These are phyloP conservation scores for Pisolithus microcarpus DNA, from an alignment of 768 basidiomycete genomes.

Conservation along the genomic window DNA sequence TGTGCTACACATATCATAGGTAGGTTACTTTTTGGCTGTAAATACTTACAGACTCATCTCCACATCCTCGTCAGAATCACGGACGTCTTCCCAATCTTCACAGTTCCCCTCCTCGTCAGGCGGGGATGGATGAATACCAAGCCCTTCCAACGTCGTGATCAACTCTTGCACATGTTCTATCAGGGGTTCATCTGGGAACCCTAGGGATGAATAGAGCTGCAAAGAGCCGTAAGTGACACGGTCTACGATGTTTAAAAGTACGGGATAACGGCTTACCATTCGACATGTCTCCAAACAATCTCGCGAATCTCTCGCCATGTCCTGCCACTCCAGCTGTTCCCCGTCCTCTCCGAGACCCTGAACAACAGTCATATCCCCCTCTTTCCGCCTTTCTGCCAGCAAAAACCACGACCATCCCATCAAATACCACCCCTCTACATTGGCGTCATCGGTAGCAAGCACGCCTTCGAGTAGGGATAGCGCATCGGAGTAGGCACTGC, in stretches of 20 bases:
- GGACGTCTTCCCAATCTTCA: slow-evolving; percentile 56
- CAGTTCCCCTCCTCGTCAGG: slow-evolving; percentile 42
- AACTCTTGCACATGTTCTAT: slow-evolving; percentile 73
- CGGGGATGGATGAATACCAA: slow-evolving; percentile 59
- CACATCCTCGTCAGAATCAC: slow-evolving; percentile 51
- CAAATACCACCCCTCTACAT: slow-evolving; percentile 89
- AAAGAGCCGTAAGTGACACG: slow-evolving; percentile 4
- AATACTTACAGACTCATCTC: slow-evolving; percentile 40
- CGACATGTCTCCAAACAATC: slow-evolving; percentile 82
- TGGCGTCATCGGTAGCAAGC: slow-evolving; percentile 74
- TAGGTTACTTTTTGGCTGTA: background rate
- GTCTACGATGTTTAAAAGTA: background rate
- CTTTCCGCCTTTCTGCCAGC: slow-evolving; percentile 65
- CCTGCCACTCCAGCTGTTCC: slow-evolving; percentile 56
- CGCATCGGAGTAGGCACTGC: slow-evolving; percentile 63
- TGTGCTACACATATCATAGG: too few relatives aligned
- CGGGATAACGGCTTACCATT: slow-evolving; percentile 41
- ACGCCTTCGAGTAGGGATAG: slow-evolving; percentile 71
- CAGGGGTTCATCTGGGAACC: slow-evolving; percentile 69
- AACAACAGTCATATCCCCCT: slow-evolving; percentile 38
- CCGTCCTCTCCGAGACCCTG: slow-evolving; percentile 28
- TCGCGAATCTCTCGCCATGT: slow-evolving; percentile 69
- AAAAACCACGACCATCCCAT: slow-evolving; percentile 93
- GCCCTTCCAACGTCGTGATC: slow-evolving; percentile 53
- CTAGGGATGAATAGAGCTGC: slow-evolving; percentile 65